Evolutionary conservation across 371 early-diverging fungal species (phyloP).

Genomic region (Mortierella sp.): DNA sequence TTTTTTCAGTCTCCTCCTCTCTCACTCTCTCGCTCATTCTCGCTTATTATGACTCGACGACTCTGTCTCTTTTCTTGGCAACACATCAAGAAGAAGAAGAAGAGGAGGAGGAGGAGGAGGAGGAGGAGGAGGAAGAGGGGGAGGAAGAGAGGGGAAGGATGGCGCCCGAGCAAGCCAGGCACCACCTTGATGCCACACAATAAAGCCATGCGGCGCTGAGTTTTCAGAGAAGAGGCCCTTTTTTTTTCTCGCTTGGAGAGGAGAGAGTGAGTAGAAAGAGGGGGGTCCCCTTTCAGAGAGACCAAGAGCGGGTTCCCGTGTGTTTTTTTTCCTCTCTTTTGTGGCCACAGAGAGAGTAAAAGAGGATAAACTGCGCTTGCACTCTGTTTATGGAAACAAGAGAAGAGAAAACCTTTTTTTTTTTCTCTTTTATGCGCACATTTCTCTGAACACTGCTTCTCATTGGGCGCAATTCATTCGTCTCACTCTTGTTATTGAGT

Average conservation of each 20-base stretch:
- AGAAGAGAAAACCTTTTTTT: not conserved
- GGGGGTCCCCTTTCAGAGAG: not conserved
- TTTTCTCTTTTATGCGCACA: not conserved
- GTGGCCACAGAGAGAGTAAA: not conserved
- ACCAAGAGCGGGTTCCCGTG: not conserved
- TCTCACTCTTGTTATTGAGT: too few relatives aligned
- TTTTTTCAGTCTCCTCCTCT: too few relatives aligned
- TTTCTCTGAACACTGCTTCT: too few relatives aligned
- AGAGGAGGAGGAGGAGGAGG: not conserved
- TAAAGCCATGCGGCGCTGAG: too few relatives aligned
- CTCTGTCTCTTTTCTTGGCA: too few relatives aligned
- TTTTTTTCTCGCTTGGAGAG: not conserved
- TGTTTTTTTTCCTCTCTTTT: not conserved
- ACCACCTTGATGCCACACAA: too few relatives aligned
- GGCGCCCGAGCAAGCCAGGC: too few relatives aligned
- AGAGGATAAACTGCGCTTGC: slow-evolving; percentile 23
- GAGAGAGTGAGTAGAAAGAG: not conserved
- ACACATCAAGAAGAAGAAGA: not conserved
- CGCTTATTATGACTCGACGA: too few relatives aligned
- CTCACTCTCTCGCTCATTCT: too few relatives aligned
- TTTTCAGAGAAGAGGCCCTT: too few relatives aligned
- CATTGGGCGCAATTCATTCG: too few relatives aligned
- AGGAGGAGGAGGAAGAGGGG: not conserved
- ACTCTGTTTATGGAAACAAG: slow-evolving; percentile 1
- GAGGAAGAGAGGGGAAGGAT: not conserved